Conservation (phyloP, 1,284 basidiomycete species). For the Meira miltonrushii region DNA sequence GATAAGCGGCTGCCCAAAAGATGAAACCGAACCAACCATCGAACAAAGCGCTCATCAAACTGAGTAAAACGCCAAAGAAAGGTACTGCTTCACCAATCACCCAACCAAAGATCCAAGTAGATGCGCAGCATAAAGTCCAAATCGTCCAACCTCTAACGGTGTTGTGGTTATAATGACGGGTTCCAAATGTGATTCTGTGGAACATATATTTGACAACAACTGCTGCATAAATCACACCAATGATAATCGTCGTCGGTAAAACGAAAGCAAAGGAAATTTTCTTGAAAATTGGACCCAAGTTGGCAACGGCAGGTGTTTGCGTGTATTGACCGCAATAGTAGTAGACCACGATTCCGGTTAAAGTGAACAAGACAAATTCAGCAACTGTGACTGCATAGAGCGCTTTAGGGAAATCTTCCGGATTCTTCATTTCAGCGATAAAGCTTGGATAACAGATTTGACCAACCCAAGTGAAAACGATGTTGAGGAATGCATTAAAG, state of each 20-base stretch:
- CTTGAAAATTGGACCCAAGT: conserved; percentile 29
- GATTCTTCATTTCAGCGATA: conserved; percentile 62
- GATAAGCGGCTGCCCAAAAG: conserved; percentile 52
- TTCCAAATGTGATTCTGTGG: conserved; percentile 38
- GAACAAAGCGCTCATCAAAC: conserved; percentile 53
- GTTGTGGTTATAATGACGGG: conserved; percentile 55
- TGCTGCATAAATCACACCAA: conserved; percentile 49
- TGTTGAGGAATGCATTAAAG: conserved; percentile 55
- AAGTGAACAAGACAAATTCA: conserved; percentile 62
- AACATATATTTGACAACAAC: conserved; percentile 50
- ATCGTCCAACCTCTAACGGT: conserved; percentile 61
- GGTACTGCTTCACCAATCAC: conserved; percentile 60
- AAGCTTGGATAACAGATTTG: conserved; percentile 57
- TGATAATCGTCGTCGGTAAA: conserved; percentile 50
- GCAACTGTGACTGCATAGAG: conserved; percentile 56
- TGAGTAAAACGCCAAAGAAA: conserved; percentile 56
- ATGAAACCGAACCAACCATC: conserved; percentile 51
- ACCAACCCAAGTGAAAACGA: conserved; percentile 61
- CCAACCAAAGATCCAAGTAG: conserved; percentile 62
- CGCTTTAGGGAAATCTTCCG: conserved; percentile 64
- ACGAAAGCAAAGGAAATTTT: conserved; percentile 50
- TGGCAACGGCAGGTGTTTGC: conserved; percentile 38
- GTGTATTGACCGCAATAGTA: conserved; percentile 55
- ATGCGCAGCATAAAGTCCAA: conserved; percentile 61
- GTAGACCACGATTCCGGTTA: conserved; percentile 64